These are phyloP conservation scores for Kodamaea jinghongensis DNA, from an alignment of 805 yeast genomes.

Conservation along the genomic window DNA sequence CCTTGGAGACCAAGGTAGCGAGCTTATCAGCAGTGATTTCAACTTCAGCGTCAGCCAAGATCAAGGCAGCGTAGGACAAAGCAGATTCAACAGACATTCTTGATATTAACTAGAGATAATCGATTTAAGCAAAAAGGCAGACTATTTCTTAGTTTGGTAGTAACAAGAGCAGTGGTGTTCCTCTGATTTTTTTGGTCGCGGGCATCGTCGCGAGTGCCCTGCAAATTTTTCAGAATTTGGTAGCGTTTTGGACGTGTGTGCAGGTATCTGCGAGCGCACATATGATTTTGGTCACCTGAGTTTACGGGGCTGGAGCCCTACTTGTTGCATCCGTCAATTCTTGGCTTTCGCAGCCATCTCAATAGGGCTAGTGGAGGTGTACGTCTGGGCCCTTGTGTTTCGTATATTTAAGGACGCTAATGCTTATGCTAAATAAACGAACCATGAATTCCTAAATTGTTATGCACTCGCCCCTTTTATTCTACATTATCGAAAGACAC, in stretches of 20 bases:
- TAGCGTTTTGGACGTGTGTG: background rate
- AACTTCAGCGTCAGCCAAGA: constrained; percentile 48
- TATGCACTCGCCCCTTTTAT: too few relatives aligned
- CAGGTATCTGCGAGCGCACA: background rate
- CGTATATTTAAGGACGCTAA: too few relatives aligned
- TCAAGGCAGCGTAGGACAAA: constrained; percentile 50
- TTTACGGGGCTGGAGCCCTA: constrained; percentile 5
- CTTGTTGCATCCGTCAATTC: too few relatives aligned
- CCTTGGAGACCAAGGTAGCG: constrained; percentile 37
- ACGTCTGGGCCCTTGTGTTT: too few relatives aligned
- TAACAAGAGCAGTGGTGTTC: background rate
- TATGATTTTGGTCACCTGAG: constrained; percentile 8
- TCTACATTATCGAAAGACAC: too few relatives aligned
- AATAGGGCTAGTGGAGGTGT: too few relatives aligned
- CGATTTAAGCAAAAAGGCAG: constrained; percentile 48
- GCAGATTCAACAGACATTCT: constrained; percentile 48
- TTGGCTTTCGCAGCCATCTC: too few relatives aligned
- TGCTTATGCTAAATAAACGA: too few relatives aligned
- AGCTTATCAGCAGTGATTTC: constrained; percentile 47
- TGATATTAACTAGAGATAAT: constrained; percentile 43
- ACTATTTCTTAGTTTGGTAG: constrained; percentile 43
- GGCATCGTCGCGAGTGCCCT: background rate
- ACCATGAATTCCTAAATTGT: too few relatives aligned
- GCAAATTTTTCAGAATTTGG: constrained; percentile 7
- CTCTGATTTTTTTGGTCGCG: constrained; percentile 5